These are phyloP conservation scores for Ganoderma sp. DNA, from an alignment of 1,284 basidiomycete genomes.

Conservation along the genomic window DNA sequence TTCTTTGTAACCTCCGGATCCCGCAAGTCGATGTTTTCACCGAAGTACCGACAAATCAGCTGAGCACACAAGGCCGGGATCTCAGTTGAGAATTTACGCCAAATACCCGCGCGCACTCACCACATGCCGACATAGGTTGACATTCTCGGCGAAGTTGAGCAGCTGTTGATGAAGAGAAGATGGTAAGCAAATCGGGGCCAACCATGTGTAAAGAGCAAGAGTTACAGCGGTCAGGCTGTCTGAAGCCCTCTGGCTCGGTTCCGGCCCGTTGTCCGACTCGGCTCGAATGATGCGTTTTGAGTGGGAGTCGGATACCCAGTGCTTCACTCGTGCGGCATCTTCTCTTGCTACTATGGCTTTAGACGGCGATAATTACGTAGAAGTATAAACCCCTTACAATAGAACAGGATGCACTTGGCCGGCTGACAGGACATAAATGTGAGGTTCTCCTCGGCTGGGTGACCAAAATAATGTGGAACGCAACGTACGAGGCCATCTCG, in stretches of 20 bases:
- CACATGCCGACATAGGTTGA: conserved; percentile 73
- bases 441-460: background rate
- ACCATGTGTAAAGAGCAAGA: conserved; percentile 3
- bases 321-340: conserved; percentile 64
- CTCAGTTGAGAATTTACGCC: background rate
- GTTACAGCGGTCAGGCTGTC: conserved; percentile 72
- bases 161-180: conserved; percentile 58
- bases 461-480: background rate
- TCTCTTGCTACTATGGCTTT: conserved; percentile 66
- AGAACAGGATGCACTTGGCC: conserved; percentile 82
- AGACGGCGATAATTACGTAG: background rate
- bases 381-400: conserved; percentile 56
- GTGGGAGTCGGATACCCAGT: conserved; percentile 57
- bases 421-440: conserved; percentile 50
- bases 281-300: conserved; percentile 49
- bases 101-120: conserved; percentile 48
- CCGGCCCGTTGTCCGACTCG: conserved; percentile 53
- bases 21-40: conserved; percentile 66
- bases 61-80: conserved; percentile 34
- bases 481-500: conserved; percentile 74
- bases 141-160: conserved; percentile 70
- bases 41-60: conserved; percentile 85
- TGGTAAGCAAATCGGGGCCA: background rate
- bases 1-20: conserved; percentile 53
- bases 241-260: conserved; percentile 67